Evolutionary conservation across 805 yeast species (phyloP).

Genomic region (Hanseniaspora opuntiae): DNA sequence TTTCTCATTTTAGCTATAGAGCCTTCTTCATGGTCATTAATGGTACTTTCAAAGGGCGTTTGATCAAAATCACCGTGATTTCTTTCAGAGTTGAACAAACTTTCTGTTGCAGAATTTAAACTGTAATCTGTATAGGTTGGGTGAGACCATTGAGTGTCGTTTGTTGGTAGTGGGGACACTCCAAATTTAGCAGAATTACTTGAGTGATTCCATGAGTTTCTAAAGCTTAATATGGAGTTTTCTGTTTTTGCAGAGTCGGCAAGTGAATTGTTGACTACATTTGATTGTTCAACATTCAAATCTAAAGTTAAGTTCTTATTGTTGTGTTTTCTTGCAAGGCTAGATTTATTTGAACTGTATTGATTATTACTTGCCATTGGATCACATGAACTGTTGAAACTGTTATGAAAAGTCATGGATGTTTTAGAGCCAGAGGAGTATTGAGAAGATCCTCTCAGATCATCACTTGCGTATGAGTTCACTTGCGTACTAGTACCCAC

Average conservation of each 20-base stretch:
- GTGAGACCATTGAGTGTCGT: background rate
- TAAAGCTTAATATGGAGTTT: background rate
- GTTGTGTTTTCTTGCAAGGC: background rate
- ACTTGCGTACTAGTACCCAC: conserved; percentile 11
- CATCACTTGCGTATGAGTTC: background rate
- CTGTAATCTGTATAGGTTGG: background rate
- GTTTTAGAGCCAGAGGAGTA: background rate
- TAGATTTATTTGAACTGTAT: background rate
- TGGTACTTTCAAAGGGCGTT: background rate
- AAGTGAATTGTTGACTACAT: background rate
- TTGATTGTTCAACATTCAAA: background rate
- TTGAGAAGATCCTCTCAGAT: background rate
- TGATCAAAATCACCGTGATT: background rate
- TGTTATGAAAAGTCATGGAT: background rate
- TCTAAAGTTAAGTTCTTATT: background rate
- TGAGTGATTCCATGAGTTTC: background rate
- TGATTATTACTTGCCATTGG: background rate
- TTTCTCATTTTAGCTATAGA: conserved; percentile 2
- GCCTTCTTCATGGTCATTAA: conserved; percentile 11
- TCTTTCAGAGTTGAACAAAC: too few species aligned
- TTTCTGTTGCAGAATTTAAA: background rate
- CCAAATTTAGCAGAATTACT: background rate
- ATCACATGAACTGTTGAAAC: background rate
- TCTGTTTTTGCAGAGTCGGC: conserved; percentile 1
- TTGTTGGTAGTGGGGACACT: background rate